phyloP scores from a whole-genome alignment of 2,329 filamentous ascomycete genomes.

The Pezizomycotina sp. region DNA sequence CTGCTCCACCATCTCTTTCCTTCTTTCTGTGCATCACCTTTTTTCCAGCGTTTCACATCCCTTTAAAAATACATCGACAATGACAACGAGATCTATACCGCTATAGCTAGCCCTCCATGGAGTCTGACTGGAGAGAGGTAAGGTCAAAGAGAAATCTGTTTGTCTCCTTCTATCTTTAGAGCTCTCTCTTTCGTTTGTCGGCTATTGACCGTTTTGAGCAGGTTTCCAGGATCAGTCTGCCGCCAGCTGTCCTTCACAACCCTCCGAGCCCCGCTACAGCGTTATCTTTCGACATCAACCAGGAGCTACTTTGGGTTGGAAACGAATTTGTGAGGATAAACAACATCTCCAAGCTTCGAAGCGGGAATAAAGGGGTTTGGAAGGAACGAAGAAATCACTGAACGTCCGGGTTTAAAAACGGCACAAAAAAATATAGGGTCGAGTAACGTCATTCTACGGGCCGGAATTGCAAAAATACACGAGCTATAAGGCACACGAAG shows the following conservation, averaged over 20 bases:
- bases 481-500: slow-evolving; percentile 61
- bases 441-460: slow-evolving; percentile 75
- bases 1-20: too few relatives aligned
- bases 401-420: slow-evolving; percentile 5
- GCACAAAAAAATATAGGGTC: slow-evolving; percentile 42
- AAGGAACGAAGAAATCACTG: slow-evolving; percentile 3
- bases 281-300: slow-evolving; percentile 71
- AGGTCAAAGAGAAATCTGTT: neutral
- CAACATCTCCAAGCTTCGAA: slow-evolving; percentile 26
- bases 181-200: slow-evolving; percentile 7
- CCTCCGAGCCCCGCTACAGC: slow-evolving; percentile 57
- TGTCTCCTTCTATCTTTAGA: slow-evolving; percentile 4
- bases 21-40: too few relatives aligned
- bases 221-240: slow-evolving; percentile 68
- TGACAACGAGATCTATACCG: too few relatives aligned
- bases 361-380: slow-evolving; percentile 16
- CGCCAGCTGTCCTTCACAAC: slow-evolving; percentile 55
- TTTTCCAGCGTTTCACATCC: too few relatives aligned
- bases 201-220: slow-evolving; percentile 29
- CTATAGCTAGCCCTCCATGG: too few relatives aligned
- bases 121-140: slow-evolving; percentile 23
- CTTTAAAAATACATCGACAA: too few relatives aligned
- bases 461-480: slow-evolving; percentile 77
- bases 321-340: slow-evolving; percentile 55
- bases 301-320: slow-evolving; percentile 85